phyloP scores from a whole-genome alignment of 768 basidiomycete species.

The Xanthoconium stramineum region DNA sequence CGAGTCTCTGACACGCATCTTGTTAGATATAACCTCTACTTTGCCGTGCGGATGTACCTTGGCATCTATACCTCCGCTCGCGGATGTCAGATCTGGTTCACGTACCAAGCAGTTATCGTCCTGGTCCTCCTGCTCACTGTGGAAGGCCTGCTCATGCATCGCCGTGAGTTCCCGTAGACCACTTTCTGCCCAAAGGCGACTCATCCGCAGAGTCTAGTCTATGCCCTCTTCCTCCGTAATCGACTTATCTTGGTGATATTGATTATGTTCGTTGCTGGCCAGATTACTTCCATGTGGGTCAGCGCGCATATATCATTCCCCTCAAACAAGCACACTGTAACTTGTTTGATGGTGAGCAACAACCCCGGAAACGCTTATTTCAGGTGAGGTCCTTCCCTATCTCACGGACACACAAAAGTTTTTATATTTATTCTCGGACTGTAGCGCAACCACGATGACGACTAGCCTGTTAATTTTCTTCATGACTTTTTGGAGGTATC shows the following conservation, averaged over 20 bases:
- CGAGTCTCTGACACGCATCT: not conserved
- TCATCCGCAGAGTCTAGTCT: constrained; percentile 8
- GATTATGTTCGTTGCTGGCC: constrained; percentile 3
- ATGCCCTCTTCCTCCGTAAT: constrained; percentile 15
- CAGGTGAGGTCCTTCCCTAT: constrained; percentile 6
- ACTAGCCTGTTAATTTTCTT: constrained; percentile 11
- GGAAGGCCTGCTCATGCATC: constrained; percentile 17
- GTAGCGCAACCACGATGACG: constrained; percentile 17
- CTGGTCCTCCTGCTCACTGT: constrained; percentile 13
- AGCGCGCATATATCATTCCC: constrained; percentile 14
- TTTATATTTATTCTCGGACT: not conserved
- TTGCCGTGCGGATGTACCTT: constrained; percentile 17
- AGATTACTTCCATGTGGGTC: constrained; percentile 15
- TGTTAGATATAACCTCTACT: constrained; percentile 22
- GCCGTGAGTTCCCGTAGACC: constrained; percentile 15
- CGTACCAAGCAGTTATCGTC: constrained; percentile 12
- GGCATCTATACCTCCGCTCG: constrained; percentile 3
- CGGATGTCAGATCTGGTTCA: constrained; percentile 17
- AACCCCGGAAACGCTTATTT: constrained; percentile 14
- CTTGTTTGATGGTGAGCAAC: constrained; percentile 10
- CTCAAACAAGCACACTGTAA: constrained; percentile 6
- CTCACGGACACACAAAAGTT: not conserved
- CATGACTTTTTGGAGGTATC: constrained; percentile 19
- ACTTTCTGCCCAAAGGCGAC: not conserved
- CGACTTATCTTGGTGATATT: constrained; percentile 9